phyloP scores from a whole-genome alignment of 257 asterid species.

The Dorcoceras hygrometricum region DNA sequence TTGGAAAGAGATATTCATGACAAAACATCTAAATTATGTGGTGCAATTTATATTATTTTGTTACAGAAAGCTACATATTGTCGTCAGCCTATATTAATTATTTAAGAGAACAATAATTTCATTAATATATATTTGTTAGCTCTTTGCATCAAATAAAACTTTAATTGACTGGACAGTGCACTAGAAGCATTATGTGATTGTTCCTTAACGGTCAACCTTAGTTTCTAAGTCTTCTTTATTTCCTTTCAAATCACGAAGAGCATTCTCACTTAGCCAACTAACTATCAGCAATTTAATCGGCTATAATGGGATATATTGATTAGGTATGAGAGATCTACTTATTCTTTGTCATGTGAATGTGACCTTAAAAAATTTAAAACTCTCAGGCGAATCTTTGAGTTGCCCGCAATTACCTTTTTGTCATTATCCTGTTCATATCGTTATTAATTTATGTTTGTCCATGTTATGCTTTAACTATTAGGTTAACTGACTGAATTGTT shows the following conservation, averaged over 20 bases:
- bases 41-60: not conserved
- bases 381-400: not conserved
- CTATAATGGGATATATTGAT: not conserved
- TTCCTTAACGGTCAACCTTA: not conserved
- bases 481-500: not conserved
- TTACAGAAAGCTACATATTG: not conserved
- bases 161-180: not conserved
- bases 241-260: not conserved
- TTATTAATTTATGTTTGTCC: slow-evolving; percentile 1
- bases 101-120: not conserved
- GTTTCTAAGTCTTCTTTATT: not conserved
- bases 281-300: not conserved
- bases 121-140: not conserved
- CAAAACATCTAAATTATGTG: too few species aligned
- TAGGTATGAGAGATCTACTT: not conserved
- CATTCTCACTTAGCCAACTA: not conserved
- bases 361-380: not conserved
- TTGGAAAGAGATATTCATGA: not conserved
- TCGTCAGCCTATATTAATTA: not conserved
- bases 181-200: not conserved
- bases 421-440: not conserved
- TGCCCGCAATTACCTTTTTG: not conserved
- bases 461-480: not conserved
- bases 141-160: too few species aligned
- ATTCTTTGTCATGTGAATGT: not conserved